A percentile compares a stretch with the other conserved stretches of the same genome.
Evolutionary conservation across 1,139 yeast species (phyloP).

Genomic region (Arxiozyma telluris): DNA sequence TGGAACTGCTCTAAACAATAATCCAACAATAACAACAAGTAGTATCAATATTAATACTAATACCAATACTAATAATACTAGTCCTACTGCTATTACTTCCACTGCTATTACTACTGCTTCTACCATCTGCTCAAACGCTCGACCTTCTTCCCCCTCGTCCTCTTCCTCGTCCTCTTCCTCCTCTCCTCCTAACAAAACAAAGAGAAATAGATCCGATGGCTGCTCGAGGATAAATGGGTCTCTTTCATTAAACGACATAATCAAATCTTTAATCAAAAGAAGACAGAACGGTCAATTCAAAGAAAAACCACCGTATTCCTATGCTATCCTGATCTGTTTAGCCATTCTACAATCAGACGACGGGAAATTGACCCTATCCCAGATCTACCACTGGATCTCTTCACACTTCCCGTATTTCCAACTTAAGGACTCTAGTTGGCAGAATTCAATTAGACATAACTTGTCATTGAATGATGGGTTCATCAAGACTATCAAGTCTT

Average conservation of each 20-base stretch:
- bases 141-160: slow-evolving; percentile 33
- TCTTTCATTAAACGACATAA: slow-evolving; percentile 12
- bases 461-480: slow-evolving; percentile 80
- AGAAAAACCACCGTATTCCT: slow-evolving; percentile 82
- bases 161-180: slow-evolving; percentile 39
- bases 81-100: too few relatives aligned
- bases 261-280: slow-evolving; percentile 18
- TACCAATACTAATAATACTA: too few relatives aligned
- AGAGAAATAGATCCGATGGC: slow-evolving; percentile 17
- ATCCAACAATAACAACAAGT: background rate
- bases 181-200: slow-evolving; percentile 19
- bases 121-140: slow-evolving; percentile 6
- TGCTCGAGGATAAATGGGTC: slow-evolving; percentile 15
- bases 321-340: slow-evolving; percentile 90
- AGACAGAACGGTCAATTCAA: slow-evolving; percentile 24
- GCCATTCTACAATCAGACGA: slow-evolving; percentile 81
- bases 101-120: background rate
- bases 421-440: slow-evolving; percentile 89
- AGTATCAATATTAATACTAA: too few relatives aligned
- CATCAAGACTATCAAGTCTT: slow-evolving; percentile 82
- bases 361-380: slow-evolving; percentile 75
- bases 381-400: slow-evolving; percentile 89
- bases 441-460: slow-evolving; percentile 81
- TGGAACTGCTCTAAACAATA: background rate
- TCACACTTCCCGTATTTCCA: slow-evolving; percentile 78